Percentiles rank a stretch among this genome's conserved stretches.
Evolutionary conservation across 441 rosid species (phyloP).

Genomic region (Aleurites moluccanus): DNA sequence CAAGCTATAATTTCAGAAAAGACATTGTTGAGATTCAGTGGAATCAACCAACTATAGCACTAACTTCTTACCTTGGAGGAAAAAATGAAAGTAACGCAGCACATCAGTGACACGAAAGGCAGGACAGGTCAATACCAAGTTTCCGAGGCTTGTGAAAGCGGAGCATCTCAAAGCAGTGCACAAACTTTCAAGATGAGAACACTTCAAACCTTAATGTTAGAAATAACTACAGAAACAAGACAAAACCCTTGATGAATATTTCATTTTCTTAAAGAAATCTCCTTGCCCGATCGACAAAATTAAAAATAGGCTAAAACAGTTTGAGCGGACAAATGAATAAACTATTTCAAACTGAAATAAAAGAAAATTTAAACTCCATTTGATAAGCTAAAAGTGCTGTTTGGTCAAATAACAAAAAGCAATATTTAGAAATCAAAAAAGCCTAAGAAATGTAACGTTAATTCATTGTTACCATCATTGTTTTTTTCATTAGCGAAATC

Average conservation of each 20-base stretch:
- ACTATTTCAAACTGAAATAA: neutral
- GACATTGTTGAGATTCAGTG: neutral
- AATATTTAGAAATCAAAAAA: neutral
- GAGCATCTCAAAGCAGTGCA: conserved; percentile 5
- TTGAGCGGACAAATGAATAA: neutral
- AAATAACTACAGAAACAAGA: neutral
- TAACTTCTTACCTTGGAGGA: conserved; percentile 18
- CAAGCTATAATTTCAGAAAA: neutral
- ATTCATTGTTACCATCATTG: neutral
- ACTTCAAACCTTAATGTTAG: conserved; percentile 4
- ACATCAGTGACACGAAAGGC: neutral
- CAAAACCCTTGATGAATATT: neutral
- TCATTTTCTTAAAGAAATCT: neutral
- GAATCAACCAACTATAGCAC: conserved; percentile 3
- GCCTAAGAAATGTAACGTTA: neutral
- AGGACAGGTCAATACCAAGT: neutral
- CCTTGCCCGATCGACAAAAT: neutral
- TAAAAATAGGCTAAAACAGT: neutral
- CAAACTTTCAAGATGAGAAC: conserved; percentile 5
- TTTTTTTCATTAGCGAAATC: neutral
- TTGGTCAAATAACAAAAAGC: neutral
- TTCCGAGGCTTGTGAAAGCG: conserved; percentile 12
- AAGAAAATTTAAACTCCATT: neutral
- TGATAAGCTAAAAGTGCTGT: neutral
- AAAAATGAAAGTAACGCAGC: conserved; percentile 2